Conservation (phyloP, 768 basidiomycete species). For the Phanerochaete sordida region DNA sequence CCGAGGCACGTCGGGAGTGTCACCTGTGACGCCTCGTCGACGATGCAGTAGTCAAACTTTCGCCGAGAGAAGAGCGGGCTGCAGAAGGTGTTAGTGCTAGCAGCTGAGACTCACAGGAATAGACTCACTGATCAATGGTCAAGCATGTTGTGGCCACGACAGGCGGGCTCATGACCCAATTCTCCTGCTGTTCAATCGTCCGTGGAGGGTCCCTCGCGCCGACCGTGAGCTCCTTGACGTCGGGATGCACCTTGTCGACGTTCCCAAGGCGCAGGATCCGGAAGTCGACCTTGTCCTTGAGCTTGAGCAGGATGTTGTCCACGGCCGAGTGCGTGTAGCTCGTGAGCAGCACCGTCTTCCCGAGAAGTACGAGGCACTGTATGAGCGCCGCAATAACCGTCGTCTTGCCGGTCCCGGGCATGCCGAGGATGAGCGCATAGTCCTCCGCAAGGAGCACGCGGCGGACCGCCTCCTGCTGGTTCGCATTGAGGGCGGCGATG, state of each 20-base stretch:
- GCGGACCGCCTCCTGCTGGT: constrained; percentile 68
- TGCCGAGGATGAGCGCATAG: constrained; percentile 90
- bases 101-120: constrained; percentile 7
- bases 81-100: not conserved
- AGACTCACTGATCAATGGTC: constrained; percentile 85
- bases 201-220: constrained; percentile 49
- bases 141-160: constrained; percentile 97
- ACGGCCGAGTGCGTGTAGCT: constrained; percentile 98
- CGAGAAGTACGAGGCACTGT: constrained; percentile 67
- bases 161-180: constrained; percentile 79
- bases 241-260: constrained; percentile 90
- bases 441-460: constrained; percentile 79
- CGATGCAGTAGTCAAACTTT: constrained; percentile 93
- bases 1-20: constrained; percentile 95
- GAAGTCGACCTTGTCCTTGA: constrained; percentile 60
- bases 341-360: constrained; percentile 85
- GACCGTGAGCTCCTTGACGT: constrained; percentile 69
- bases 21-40: constrained; percentile 98
- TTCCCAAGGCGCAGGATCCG: constrained; percentile 85
- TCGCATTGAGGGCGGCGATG: constrained; percentile 48
- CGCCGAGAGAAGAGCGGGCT: constrained; percentile 85
- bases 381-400: constrained; percentile 92
- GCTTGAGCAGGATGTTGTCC: constrained; percentile 90
- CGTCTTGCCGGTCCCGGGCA: constrained; percentile 99
- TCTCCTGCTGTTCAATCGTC: constrained; percentile 80